Evolutionary conservation across 179 eudicot genomes (phyloP).

Genomic region (Silene vulgaris): DNA sequence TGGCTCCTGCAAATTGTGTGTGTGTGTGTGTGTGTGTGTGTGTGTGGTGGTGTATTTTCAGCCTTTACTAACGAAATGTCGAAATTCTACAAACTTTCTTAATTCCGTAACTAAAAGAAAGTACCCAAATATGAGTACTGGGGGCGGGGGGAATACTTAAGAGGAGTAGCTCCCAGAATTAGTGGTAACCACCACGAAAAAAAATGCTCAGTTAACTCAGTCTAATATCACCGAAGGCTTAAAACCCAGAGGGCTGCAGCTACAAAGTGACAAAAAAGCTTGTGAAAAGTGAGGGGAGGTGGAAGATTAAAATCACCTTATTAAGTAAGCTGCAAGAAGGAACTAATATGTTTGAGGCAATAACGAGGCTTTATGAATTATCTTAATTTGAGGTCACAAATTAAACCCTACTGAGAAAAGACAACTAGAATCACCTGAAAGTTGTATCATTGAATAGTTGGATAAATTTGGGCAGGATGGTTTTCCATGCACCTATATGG

Average conservation of each 20-base stretch:
- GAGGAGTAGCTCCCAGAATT: too few species aligned
- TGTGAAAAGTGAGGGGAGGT: neutral
- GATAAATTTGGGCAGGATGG: neutral
- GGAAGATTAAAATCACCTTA: neutral
- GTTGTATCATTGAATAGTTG: neutral
- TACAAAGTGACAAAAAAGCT: neutral
- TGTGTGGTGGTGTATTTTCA: too few species aligned
- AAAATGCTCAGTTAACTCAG: neutral
- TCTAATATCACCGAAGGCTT: neutral
- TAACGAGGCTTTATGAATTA: neutral
- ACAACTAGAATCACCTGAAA: neutral
- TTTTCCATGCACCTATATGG: neutral
- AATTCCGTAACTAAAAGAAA: too few species aligned
- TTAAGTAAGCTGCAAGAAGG: too few species aligned
- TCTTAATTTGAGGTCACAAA: neutral
- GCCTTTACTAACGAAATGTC: too few species aligned
- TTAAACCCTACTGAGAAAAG: neutral
- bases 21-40: too few species aligned
- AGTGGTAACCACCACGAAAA: too few species aligned
- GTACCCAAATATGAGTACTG: too few species aligned
- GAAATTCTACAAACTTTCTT: too few species aligned
- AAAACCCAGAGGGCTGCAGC: neutral
- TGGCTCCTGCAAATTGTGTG: too few species aligned
- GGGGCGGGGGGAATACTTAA: too few species aligned
- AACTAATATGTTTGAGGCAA: neutral